Base-by-base conservation (phyloP, 352 stramenopile species). In the Elongisporangium senticosum region DNA sequence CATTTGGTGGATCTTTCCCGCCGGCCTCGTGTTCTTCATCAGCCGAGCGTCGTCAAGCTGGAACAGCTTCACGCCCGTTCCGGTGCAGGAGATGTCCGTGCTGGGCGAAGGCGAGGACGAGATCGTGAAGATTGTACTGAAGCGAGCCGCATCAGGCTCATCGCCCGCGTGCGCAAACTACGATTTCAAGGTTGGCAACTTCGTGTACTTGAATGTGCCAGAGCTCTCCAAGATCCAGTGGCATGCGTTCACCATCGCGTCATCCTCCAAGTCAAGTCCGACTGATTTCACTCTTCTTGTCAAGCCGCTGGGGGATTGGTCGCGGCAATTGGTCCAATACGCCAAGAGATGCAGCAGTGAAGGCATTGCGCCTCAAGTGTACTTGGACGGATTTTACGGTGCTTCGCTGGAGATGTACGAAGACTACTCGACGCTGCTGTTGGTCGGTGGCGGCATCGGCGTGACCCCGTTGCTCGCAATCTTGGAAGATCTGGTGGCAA, bases 351-450 rank as follows among this genome's bases (percentile, higher is more conserved):
- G 74, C 58, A 53, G 64, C 48, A 43, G 20, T 49, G 55, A 72
- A n/a, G 56, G 60, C 22, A 21, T 67, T 4, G 37, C 49, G 20
- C 76, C 76, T 4, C 19, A 75, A 4, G 65, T 86, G 49, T 84
- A 77, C 60, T 72, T 86, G 68, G 77, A 86, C 49, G 77, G 69
- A 6, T 83, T 77, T 56, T 86, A 83, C 50, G 71, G 69, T 5
- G 62, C 71, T 11, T 83, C 74, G 20, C 52, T 80, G 4, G 69
- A 80, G 50, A 49, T 76, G 56, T 81, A 79, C 33, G 61, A 79
- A 48, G 66, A 83, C 26, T 83, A 83, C 52, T 50, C 65, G 33
- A 79, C 68, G 22, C 60, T 86, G 7, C 74, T 67, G n/a, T 62
- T 85, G 23, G 62, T 83, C 20, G 65, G 63, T 0, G 73, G 73